Base-by-base conservation (phyloP, 306 rosid species). In the Canavalia ensiformis region DNA sequence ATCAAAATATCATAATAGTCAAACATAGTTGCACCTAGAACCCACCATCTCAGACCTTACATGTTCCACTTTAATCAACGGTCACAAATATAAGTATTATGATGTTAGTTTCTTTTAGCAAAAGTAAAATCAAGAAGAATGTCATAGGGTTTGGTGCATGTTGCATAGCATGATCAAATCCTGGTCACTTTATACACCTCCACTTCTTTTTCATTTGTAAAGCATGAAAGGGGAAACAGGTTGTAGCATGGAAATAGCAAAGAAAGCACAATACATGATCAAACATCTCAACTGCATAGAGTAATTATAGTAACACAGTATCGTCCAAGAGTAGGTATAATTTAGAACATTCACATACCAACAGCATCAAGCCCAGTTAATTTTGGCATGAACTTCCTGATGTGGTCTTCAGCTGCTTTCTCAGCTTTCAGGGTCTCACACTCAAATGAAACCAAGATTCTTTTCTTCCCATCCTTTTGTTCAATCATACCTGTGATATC, bases 401-500 rank as follows among this genome's bases (percentile, higher is more conserved):
- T 90, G 84, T 93, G 99, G 31, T 93, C 99, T 89, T 95, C 96
- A 29, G 98, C 98, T 47, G 95, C 97, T 74, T 85, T 60, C 5
- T 95, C 97, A 11, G 99, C 89, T 88, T 94, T 95, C 84, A 95
- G 86, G 30, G 94, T 95, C 79, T 89, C 85, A 71, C 97, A 92
- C 79, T 83, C 91, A 29, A 93, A 93, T 12, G 93, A 89, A 67
- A 95, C 85, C 28, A 33, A 18, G 28, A 91, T 81, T 86, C 83
- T 88, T 79, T 86, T 83, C 87, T 87, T 89, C 63, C 89, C 93
- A 79, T 90, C 89, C 79, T 84, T 90, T 54, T 85, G 86, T 79
- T 89, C 92, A 79, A 95, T 86, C 93, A 95, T 81, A 60, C 90
- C 90, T 10, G 86, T 85, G 73, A 92, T 84, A 77, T 95, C 95